These are phyloP conservation scores for Bryoerythrophyllum caledonicum DNA, from an alignment of 225 moss, liverwort and hornwort species.

Conservation along the genomic window DNA sequence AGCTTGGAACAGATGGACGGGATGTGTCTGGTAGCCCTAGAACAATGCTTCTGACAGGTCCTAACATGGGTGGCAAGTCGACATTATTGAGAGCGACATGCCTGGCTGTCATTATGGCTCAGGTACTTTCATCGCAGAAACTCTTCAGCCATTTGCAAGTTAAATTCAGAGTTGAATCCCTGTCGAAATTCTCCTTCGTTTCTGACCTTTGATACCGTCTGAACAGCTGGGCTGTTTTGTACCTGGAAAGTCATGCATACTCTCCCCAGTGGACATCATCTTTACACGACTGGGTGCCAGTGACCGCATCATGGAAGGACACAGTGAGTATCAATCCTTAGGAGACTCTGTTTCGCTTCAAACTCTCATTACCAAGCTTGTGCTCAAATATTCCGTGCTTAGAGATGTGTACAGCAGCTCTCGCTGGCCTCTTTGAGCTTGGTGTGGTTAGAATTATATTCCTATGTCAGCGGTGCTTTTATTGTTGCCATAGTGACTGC, in stretches of 20 bases:
- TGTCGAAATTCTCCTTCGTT: constrained; percentile 11
- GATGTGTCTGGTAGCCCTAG: constrained; percentile 42
- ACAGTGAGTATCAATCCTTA: constrained; percentile 54
- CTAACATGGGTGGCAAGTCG: constrained; percentile 97
- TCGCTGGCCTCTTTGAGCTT: constrained; percentile 11
- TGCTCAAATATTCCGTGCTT: not conserved
- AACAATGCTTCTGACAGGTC: constrained; percentile 86
- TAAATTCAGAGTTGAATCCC: not conserved
- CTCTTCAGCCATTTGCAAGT: not conserved
- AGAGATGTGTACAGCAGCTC: not conserved
- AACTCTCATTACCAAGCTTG: not conserved
- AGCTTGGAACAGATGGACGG: constrained; percentile 53
- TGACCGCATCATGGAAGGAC: constrained; percentile 89
- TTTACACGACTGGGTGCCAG: constrained; percentile 92
- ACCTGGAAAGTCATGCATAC: constrained; percentile 65
- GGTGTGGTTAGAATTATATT: constrained; percentile 1
- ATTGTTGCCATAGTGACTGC: too few relatives aligned
- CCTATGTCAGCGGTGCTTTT: not conserved
- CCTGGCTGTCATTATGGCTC: constrained; percentile 87
- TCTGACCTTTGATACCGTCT: constrained; percentile 22
- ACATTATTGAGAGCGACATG: constrained; percentile 93
- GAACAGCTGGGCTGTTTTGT: constrained; percentile 88
- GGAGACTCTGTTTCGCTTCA: not conserved
- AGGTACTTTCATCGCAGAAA: constrained; percentile 43
- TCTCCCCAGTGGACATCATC: constrained; percentile 87